Base-by-base conservation (phyloP, 2,329 filamentous ascomycete species). In the Stachybotrys chlorohalonatus region DNA sequence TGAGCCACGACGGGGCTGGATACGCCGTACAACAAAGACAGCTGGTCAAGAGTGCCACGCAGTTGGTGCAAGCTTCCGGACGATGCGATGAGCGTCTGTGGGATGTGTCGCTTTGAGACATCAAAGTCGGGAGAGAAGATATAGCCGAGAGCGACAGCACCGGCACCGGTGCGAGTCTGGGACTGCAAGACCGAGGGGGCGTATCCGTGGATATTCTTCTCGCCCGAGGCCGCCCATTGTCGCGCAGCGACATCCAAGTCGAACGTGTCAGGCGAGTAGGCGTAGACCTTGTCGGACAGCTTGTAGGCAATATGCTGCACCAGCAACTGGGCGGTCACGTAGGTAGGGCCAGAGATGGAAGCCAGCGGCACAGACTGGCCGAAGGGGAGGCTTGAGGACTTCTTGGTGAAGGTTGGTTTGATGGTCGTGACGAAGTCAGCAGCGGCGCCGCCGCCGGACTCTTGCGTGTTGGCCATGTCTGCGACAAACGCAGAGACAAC, bases 41-140 rank as follows among this genome's bases (percentile, higher is more conserved):
- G 83, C 76, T 97, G 92, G 70, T 97, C 93, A 51, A 99, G 79
- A 31, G 89, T 82, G n/a, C 85, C 77, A 47, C 91, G 88, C 66
- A 99, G 80, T 67, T 88, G 86, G 57, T 84, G 83, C 60, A 99
- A 77, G 60, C 86, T 93, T 49, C 89, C 85, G 0, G 91, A 92
- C 3, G 91, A 90, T 9, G 91, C 93, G 59, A 99, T 75, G 59
- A 99, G 85, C 15, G 90, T 86, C 79, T 99, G 94, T 3, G 94
- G 93, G 56, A 96, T 85, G 68, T 94, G 85, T 62, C 92, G 85
- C 80, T 94, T 96, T 76, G 82, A 84, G 65, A 96, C 73, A 70
- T 97, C 92, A 66, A 96, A 96, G 73, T 99, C 94, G 66, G 90
- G 90, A 57, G 92, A 96, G 79, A 97, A 99, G 70, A 97, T 89